These are phyloP conservation scores for Dioscorea zingiberensis DNA, from an alignment of 106 monocot genomes.

Conservation along the genomic window DNA sequence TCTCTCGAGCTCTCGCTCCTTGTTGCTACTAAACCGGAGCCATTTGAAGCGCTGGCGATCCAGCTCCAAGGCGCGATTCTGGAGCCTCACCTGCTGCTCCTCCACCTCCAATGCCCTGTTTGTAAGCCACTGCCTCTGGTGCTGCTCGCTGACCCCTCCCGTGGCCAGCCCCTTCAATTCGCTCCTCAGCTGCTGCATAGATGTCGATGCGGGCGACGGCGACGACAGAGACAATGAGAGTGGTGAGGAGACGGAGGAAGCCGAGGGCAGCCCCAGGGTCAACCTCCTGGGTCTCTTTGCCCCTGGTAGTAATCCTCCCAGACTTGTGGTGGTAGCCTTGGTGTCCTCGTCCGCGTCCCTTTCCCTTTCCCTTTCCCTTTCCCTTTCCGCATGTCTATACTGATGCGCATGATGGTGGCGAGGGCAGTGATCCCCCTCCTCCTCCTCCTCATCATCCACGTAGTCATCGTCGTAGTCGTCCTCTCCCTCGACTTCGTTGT, in stretches of 20 bases:
- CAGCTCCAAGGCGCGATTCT: slow-evolving; percentile 43
- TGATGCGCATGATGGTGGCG: slow-evolving; percentile 5
- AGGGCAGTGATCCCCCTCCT: slow-evolving; percentile 5
- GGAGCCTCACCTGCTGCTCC: slow-evolving; percentile 44
- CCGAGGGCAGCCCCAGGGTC: background rate
- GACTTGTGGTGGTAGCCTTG: slow-evolving; percentile 4
- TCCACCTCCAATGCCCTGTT: slow-evolving; percentile 47
- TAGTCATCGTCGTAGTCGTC: slow-evolving; percentile 13
- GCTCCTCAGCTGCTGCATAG: slow-evolving; percentile 36
- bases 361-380: background rate
- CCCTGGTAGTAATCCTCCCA: background rate
- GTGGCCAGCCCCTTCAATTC: slow-evolving; percentile 30
- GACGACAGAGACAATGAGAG: slow-evolving; percentile 34
- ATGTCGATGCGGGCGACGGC: slow-evolving; percentile 10
- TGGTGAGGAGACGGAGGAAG: slow-evolving; percentile 13
- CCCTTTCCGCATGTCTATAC: background rate
- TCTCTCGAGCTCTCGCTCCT: slow-evolving; percentile 83
- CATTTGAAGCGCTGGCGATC: slow-evolving; percentile 79
- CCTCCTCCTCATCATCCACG: slow-evolving; percentile 5
- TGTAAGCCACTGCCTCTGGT: slow-evolving; percentile 23
- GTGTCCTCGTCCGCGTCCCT: slow-evolving; percentile 15
- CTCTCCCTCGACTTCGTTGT: slow-evolving; percentile 20
- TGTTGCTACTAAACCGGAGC: slow-evolving; percentile 69
- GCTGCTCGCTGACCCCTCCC: slow-evolving; percentile 25
- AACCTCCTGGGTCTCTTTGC: slow-evolving; percentile 14